phyloP scores from a whole-genome alignment of 805 yeast genomes.

The Ogataea henricii region DNA sequence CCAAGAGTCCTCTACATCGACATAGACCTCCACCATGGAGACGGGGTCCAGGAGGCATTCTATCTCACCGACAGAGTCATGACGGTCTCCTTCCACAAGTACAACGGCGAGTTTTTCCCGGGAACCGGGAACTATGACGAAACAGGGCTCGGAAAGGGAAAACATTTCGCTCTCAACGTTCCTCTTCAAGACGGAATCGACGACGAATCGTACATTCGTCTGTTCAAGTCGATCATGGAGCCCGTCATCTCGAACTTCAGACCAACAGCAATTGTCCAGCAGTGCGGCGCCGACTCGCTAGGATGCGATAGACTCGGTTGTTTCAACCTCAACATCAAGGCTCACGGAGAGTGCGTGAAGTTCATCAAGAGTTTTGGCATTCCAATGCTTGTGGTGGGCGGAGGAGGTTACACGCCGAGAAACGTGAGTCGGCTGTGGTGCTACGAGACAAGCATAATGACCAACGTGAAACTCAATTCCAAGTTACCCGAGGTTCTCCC shows the following conservation, averaged over 20 bases:
- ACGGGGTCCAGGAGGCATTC: constrained; percentile 97
- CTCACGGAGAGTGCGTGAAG: constrained; percentile 94
- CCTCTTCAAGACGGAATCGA: constrained; percentile 96
- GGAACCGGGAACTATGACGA: constrained; percentile 95
- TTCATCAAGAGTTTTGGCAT: constrained; percentile 85
- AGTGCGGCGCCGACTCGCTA: constrained; percentile 96
- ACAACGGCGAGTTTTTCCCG: constrained; percentile 92
- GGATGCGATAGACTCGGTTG: constrained; percentile 94
- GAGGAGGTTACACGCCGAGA: constrained; percentile 97
- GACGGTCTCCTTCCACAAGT: constrained; percentile 96
- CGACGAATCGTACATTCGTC: constrained; percentile 76
- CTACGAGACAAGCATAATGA: constrained; percentile 88
- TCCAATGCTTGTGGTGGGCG: constrained; percentile 91
- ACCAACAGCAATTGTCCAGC: constrained; percentile 92
- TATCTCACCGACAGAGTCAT: constrained; percentile 92
- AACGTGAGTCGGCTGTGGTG: constrained; percentile 96
- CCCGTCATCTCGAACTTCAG: constrained; percentile 90
- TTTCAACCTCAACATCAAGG: constrained; percentile 87
- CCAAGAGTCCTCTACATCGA: constrained; percentile 93
- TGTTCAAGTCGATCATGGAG: constrained; percentile 82
- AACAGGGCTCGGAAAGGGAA: constrained; percentile 85
- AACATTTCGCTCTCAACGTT: constrained; percentile 83
- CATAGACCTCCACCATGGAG: constrained; percentile 95
- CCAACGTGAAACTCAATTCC: constrained; percentile 74
- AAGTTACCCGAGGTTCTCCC: constrained; percentile 76